These are phyloP conservation scores for Talaromyces sp. DNA, from an alignment of 2,329 filamentous ascomycete species.

Conservation along the genomic window DNA sequence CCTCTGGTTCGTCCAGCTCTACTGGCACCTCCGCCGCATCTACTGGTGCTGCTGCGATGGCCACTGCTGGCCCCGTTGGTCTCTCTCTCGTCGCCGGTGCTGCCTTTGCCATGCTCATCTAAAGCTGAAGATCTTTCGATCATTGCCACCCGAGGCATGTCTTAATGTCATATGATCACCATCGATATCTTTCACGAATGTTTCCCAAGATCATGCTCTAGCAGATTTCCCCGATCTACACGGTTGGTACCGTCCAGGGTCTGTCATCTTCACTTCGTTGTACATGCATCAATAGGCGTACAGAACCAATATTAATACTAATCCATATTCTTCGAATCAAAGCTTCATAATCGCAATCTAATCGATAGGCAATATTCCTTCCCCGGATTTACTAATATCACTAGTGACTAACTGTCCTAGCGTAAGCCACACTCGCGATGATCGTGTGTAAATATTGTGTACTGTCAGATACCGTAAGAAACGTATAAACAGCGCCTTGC, in stretches of 20 bases:
- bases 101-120: constrained; percentile 44
- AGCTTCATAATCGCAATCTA: background rate
- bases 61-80: constrained; percentile 36
- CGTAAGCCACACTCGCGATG: background rate
- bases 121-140: constrained; percentile 20
- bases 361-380: constrained; percentile 2
- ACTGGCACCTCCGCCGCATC: constrained; percentile 11
- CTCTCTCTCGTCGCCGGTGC: constrained; percentile 42
- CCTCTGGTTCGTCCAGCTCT: constrained; percentile 22
- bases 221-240: background rate
- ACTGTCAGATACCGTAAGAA: background rate
- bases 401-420: background rate
- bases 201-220: background rate
- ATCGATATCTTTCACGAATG: background rate
- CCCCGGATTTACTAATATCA: background rate
- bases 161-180: background rate
- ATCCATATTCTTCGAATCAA: background rate
- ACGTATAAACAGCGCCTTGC: background rate
- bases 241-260: background rate
- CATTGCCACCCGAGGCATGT: background rate
- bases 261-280: constrained; percentile 7
- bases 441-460: background rate
- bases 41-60: constrained; percentile 31
- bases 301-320: constrained; percentile 7
- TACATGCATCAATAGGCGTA: constrained; percentile 14